Conservation (phyloP, 2,329 filamentous ascomycete species). For the Neurospora crassa region DNA sequence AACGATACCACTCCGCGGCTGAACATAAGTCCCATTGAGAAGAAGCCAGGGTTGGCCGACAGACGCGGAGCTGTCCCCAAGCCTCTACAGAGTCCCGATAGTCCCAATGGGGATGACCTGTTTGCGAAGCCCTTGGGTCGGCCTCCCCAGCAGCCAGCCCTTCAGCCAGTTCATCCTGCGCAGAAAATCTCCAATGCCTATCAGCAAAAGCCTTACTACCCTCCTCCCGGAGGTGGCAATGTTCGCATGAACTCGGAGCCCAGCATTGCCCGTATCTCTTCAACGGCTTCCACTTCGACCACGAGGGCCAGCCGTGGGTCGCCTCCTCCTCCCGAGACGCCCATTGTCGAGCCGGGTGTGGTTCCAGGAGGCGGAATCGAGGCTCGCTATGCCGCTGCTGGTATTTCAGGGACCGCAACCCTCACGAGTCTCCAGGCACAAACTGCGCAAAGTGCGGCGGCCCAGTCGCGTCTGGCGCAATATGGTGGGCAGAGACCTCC, state of each 20-base stretch:
- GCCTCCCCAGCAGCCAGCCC: constrained; percentile 13
- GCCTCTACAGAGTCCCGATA: constrained; percentile 73
- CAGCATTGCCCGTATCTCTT: constrained; percentile 55
- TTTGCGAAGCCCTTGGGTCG: constrained; percentile 57
- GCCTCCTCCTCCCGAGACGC: constrained; percentile 89
- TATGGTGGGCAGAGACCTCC: constrained; percentile 50
- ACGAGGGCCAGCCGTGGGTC: constrained; percentile 87
- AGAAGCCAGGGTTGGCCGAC: constrained; percentile 62
- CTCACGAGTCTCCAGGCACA: constrained; percentile 61
- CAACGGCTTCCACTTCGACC: constrained; percentile 87
- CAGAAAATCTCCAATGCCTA: constrained; percentile 35
- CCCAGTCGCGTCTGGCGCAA: constrained; percentile 70
- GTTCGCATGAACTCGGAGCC: constrained; percentile 12
- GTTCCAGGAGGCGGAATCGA: constrained; percentile 77
- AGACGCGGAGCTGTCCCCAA: constrained; percentile 73
- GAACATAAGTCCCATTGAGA: constrained; percentile 44
- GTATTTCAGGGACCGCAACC: constrained; percentile 78
- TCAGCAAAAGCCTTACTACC: constrained; percentile 50
- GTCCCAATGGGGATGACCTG: constrained; percentile 69
- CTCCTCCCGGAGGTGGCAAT: constrained; percentile 36
- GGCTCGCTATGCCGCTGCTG: constrained; percentile 80
- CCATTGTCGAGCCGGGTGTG: constrained; percentile 61
- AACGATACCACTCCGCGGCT: constrained; percentile 46
- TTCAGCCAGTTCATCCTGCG: constrained; percentile 18
- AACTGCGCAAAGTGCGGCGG: constrained; percentile 72